A percentile compares a stretch with the other conserved stretches of the same genome.
phyloP scores from a whole-genome alignment of 805 yeast genomes.

The Peterozyma toletana region DNA sequence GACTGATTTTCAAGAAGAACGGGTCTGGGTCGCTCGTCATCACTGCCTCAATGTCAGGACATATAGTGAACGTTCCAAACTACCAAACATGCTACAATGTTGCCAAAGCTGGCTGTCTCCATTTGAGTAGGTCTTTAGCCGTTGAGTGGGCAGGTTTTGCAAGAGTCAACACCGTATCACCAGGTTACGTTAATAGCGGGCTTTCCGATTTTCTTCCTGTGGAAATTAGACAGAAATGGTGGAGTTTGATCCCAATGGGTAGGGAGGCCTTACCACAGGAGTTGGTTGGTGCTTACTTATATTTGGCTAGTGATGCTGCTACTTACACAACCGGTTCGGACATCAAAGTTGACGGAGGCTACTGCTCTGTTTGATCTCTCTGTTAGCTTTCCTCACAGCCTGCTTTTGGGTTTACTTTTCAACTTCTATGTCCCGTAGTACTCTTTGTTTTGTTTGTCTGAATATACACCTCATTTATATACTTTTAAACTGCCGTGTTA shows the following conservation, averaged over 20 bases:
- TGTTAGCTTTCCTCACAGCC: no score
- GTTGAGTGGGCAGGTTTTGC: conserved; percentile 45
- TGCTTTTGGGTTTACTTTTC: background rate
- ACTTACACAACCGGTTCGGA: conserved; percentile 43
- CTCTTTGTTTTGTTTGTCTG: background rate
- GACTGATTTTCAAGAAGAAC: conserved; percentile 36
- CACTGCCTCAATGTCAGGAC: conserved; percentile 52
- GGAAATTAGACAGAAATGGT: conserved; percentile 21
- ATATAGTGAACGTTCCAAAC: conserved; percentile 46
- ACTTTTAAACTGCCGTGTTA: background rate
- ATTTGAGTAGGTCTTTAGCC: conserved; percentile 38
- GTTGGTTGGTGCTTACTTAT: conserved; percentile 45
- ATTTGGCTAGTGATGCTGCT: conserved; percentile 46
- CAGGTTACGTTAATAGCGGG: conserved; percentile 45
- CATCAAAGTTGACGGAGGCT: conserved; percentile 44
- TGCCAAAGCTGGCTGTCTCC: conserved; percentile 42
- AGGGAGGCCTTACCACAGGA: conserved; percentile 42
- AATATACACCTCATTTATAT: background rate
- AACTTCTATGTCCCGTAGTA: background rate
- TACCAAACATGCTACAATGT: conserved; percentile 42
- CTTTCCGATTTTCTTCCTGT: conserved; percentile 23
- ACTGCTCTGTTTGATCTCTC: conserved; percentile 23
- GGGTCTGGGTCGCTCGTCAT: conserved; percentile 42
- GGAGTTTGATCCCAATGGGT: conserved; percentile 32
- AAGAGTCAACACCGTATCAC: conserved; percentile 43